Evolutionary conservation across 352 stramenopile species (phyloP).

Genomic region (Pseudoperonospora humuli): DNA sequence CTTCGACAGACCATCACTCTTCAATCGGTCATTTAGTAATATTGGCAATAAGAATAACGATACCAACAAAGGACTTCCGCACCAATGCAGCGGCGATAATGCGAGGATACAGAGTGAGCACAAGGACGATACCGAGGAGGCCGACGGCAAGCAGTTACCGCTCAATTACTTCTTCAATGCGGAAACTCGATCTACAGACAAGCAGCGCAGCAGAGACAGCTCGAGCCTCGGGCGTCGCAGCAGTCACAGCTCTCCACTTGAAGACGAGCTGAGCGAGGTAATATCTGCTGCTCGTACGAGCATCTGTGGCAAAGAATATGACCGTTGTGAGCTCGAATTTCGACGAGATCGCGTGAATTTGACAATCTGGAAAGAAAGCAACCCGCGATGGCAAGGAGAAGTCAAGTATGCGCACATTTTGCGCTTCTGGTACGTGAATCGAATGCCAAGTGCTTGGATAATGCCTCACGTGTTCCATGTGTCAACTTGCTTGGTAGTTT

Average conservation of each 20-base stretch:
- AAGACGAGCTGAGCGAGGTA: conserved; percentile 6
- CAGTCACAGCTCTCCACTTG: not conserved
- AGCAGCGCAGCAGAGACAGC: not conserved
- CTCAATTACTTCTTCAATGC: conserved; percentile 32
- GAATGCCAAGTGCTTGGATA: too few relatives aligned
- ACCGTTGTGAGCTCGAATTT: conserved; percentile 35
- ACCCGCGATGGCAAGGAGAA: conserved; percentile 20
- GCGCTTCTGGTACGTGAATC: conserved; percentile 31
- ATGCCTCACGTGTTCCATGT: too few relatives aligned
- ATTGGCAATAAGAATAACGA: not conserved
- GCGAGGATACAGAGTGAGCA: conserved; percentile 12
- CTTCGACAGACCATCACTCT: conserved; percentile 16
- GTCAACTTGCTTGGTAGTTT: too few relatives aligned
- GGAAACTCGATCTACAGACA: not conserved
- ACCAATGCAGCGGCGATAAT: conserved; percentile 14
- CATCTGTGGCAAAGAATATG: conserved; percentile 35
- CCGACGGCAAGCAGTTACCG: not conserved
- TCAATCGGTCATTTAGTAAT: not conserved
- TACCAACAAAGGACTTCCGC: conserved; percentile 1
- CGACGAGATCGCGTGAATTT: conserved; percentile 19
- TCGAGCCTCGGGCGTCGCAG: not conserved
- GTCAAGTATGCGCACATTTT: conserved; percentile 35
- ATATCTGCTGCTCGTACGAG: conserved; percentile 26
- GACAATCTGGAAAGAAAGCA: conserved; percentile 25
- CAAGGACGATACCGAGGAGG: conserved; percentile 4